Evolutionary conservation across 306 rosid genomes (phyloP).

Genomic region (Castanea crenata): DNA sequence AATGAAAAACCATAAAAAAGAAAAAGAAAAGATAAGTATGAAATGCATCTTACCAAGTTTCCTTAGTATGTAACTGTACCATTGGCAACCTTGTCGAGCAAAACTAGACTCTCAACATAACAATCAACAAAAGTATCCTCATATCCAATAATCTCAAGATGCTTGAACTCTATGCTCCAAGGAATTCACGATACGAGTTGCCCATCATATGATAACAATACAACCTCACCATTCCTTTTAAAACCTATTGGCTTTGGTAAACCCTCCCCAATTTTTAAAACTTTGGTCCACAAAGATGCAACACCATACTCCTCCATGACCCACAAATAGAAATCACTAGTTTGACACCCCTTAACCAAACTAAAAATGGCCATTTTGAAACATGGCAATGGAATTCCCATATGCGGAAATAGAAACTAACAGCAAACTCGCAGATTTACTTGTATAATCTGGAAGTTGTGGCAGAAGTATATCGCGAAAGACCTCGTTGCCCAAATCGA

Average conservation of each 20-base stretch:
- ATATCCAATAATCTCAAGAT: conserved; percentile 14
- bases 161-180: background rate
- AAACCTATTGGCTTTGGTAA: background rate
- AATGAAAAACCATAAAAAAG: too few relatives aligned
- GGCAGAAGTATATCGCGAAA: conserved; percentile 24
- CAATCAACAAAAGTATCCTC: conserved; percentile 6
- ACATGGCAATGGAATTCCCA: conserved; percentile 15
- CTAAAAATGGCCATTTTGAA: background rate
- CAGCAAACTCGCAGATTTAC: too few relatives aligned
- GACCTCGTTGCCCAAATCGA: conserved; percentile 18
- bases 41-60: too few relatives aligned
- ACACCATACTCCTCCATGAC: conserved; percentile 35
- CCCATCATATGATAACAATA: background rate
- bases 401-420: background rate
- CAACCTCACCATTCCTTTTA: conserved; percentile 16
- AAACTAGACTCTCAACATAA: conserved; percentile 25
- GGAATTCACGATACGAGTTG: conserved; percentile 5
- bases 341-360: too few relatives aligned
- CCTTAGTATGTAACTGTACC: too few relatives aligned
- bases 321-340: conserved; percentile 15
- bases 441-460: background rate
- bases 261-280: background rate
- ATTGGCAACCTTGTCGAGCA: too few relatives aligned
- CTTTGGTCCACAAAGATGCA: conserved; percentile 25
- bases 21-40: too few relatives aligned